phyloP scores from a whole-genome alignment of 345 rosid species.

The Erucastrum elatum region DNA sequence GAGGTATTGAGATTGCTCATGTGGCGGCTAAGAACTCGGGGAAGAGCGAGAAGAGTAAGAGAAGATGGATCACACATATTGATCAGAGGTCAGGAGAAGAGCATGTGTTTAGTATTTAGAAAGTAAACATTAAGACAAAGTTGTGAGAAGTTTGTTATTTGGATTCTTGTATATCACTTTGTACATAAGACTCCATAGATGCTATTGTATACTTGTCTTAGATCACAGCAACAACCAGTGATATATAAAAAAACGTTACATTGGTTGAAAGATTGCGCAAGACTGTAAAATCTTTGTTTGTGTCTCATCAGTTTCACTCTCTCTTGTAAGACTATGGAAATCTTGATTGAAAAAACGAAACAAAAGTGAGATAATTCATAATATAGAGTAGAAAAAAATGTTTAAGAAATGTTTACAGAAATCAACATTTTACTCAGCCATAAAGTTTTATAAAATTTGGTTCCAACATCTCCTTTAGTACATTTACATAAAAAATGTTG shows the following conservation, averaged over 20 bases:
- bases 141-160: background rate
- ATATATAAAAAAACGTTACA: background rate
- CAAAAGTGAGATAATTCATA: background rate
- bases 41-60: conserved; percentile 39
- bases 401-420: background rate
- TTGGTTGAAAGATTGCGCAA: background rate
- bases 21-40: conserved; percentile 47
- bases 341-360: background rate
- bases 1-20: conserved; percentile 86
- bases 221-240: background rate
- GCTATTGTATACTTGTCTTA: conserved; percentile 11
- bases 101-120: conserved; percentile 54
- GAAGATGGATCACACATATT: conserved; percentile 79
- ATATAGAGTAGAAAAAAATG: background rate
- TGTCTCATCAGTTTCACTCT: background rate
- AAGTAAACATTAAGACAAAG: background rate
- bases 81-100: conserved; percentile 81
- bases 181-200: conserved; percentile 29
- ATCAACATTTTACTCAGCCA: background rate
- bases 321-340: background rate
- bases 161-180: conserved; percentile 22
- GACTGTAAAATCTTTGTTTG: background rate
- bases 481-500: background rate
- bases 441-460: background rate
- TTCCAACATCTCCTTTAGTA: background rate